Percentiles rank a stretch among this genome's conserved stretches.
Evolutionary conservation across 2,329 filamentous ascomycete species (phyloP).

Genomic region (Cadophora sp.): DNA sequence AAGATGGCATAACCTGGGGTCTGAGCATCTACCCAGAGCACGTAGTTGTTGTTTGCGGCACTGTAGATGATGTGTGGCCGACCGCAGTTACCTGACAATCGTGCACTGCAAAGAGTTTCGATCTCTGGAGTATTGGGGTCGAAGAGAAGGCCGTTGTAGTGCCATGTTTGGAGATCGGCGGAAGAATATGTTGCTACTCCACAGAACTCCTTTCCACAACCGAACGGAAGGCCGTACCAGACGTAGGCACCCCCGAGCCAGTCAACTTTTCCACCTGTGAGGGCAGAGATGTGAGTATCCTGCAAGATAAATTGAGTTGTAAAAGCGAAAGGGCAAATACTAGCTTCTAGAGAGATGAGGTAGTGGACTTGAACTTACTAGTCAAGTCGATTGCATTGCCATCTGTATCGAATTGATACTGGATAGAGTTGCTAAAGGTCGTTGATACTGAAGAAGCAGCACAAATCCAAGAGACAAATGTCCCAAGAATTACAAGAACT

Average conservation of each 20-base stretch:
- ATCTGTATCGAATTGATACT: slow-evolving; percentile 38
- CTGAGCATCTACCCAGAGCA: slow-evolving; percentile 32
- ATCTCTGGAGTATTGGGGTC: slow-evolving; percentile 34
- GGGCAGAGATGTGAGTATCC: not conserved
- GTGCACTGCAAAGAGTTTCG: slow-evolving; percentile 23
- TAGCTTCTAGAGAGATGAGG: not conserved
- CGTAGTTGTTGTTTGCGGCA: slow-evolving; percentile 27
- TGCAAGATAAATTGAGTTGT: not conserved
- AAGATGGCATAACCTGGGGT: slow-evolving; percentile 35
- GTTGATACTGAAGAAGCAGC: slow-evolving; percentile 25
- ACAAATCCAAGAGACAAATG: slow-evolving; percentile 11
- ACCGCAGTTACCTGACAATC: slow-evolving; percentile 32
- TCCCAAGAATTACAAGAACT: slow-evolving; percentile 18
- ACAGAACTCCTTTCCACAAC: slow-evolving; percentile 36
- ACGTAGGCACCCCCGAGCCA: slow-evolving; percentile 35
- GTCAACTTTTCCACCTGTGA: slow-evolving; percentile 39
- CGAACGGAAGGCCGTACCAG: slow-evolving; percentile 37
- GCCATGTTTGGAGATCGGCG: slow-evolving; percentile 34
- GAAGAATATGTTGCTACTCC: slow-evolving; percentile 38
- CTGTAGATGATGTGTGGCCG: slow-evolving; percentile 37
- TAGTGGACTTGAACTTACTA: not conserved
- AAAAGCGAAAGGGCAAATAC: not conserved
- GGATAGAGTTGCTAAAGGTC: slow-evolving; percentile 31
- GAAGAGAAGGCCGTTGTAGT: slow-evolving; percentile 35
- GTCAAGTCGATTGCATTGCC: slow-evolving; percentile 38